Percentiles rank a stretch among this genome's conserved stretches.
Evolutionary conservation across 2,329 filamentous ascomycete species (phyloP).

Genomic region (Pseudogymnoascus verrucosus): DNA sequence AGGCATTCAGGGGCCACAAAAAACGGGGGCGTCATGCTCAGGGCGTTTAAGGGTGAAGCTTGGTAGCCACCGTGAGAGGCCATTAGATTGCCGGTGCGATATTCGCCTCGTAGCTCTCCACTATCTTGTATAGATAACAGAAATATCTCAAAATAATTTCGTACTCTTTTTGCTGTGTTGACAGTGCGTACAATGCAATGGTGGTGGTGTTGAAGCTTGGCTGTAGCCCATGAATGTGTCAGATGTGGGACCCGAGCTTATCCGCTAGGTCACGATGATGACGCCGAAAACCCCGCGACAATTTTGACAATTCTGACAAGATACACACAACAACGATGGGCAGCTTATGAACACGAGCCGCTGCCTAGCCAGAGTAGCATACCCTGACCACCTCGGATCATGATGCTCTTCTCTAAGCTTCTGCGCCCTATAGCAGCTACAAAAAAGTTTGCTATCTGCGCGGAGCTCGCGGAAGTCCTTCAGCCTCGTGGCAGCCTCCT

Average conservation of each 20-base stretch:
- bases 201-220: not conserved
- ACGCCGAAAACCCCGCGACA: not conserved
- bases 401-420: not conserved
- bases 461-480: not conserved
- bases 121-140: constrained; percentile 1
- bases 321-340: not conserved
- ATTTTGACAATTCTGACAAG: not conserved
- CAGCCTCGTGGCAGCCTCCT: not conserved
- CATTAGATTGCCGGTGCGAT: not conserved
- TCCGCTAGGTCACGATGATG: not conserved
- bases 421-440: not conserved
- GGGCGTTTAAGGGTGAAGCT: not conserved
- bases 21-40: not conserved
- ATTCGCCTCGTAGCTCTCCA: not conserved
- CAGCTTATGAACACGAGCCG: not conserved
- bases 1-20: not conserved
- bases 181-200: too few species aligned
- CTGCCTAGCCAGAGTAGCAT: not conserved
- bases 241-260: not conserved
- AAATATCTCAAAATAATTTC: not conserved
- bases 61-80: not conserved
- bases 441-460: not conserved
- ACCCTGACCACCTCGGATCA: not conserved
- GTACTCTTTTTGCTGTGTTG: not conserved
- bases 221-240: not conserved